A percentile compares a stretch with the other conserved stretches of the same genome.
Conservation (phyloP, 495 filamentous ascomycete genomes). For the Aspergillus sparsus region DNA sequence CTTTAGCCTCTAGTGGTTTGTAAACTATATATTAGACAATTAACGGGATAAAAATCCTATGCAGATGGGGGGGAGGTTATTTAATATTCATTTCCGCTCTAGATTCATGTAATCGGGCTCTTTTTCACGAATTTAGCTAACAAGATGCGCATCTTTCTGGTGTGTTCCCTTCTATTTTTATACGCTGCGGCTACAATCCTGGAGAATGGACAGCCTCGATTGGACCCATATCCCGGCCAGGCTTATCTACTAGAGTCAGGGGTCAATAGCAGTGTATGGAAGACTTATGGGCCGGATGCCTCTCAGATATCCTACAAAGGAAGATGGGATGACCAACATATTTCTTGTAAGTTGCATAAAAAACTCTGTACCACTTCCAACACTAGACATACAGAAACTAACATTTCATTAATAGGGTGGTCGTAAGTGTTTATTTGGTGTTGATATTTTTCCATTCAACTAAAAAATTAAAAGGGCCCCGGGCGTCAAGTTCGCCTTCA, state of each 20-base stretch:
- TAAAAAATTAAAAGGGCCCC: constrained; percentile 46
- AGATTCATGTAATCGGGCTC: too few species aligned
- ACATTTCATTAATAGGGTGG: constrained; percentile 31
- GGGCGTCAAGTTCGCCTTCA: constrained; percentile 65
- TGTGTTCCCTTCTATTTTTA: constrained; percentile 17
- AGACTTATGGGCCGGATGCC: constrained; percentile 54
- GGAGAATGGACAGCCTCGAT: constrained; percentile 61
- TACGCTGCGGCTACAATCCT: constrained; percentile 51
- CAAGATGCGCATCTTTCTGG: constrained; percentile 1
- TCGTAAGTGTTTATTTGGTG: constrained; percentile 30
- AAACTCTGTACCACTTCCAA: constrained; percentile 16
- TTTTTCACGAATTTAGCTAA: neutral
- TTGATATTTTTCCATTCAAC: neutral
- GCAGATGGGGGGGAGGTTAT: too few species aligned
- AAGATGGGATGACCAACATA: constrained; percentile 64
- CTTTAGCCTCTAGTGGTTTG: too few species aligned
- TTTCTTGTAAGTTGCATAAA: constrained; percentile 71
- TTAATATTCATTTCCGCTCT: too few species aligned
- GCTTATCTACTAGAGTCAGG: constrained; percentile 18
- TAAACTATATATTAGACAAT: too few species aligned
- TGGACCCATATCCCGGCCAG: constrained; percentile 40
- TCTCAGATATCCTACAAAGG: constrained; percentile 67
- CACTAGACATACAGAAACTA: neutral
- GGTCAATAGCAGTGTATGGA: constrained; percentile 43
- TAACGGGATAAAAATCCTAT: too few species aligned